A percentile compares a stretch with the other conserved stretches of the same genome.
Conservation (phyloP, 257 asterid genomes). For the Nicotiana tomentosiformis region DNA sequence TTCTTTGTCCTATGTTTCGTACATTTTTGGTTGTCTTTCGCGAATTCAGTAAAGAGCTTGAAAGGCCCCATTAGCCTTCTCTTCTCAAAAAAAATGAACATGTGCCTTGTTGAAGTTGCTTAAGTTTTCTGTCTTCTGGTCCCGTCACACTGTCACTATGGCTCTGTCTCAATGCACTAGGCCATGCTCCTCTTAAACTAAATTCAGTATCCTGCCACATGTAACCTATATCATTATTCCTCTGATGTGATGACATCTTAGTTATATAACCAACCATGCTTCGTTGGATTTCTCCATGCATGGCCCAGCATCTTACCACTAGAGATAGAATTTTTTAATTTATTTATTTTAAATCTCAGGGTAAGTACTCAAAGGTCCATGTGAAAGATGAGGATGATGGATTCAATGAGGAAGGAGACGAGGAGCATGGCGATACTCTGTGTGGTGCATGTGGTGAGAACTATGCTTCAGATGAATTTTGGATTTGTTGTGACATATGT, state of each 20-base stretch:
- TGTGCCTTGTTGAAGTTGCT: slow-evolving; percentile 2
- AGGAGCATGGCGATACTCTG: slow-evolving; percentile 57
- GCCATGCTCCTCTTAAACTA: background rate
- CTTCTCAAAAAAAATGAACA: background rate
- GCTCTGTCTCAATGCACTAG: background rate
- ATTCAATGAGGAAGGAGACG: slow-evolving; percentile 21
- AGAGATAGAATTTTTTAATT: background rate
- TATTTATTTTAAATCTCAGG: slow-evolving; percentile 16
- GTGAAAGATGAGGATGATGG: background rate
- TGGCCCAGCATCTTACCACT: too few species aligned
- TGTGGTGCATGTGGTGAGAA: slow-evolving; percentile 77
- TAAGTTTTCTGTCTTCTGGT: background rate
- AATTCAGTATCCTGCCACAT: background rate
- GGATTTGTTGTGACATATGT: slow-evolving; percentile 76
- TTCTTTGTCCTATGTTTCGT: background rate
- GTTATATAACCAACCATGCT: too few species aligned
- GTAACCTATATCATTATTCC: too few species aligned
- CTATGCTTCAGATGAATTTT: slow-evolving; percentile 58
- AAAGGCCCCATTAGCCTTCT: background rate
- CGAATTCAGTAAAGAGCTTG: background rate
- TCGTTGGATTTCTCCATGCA: too few species aligned
- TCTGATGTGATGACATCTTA: too few species aligned
- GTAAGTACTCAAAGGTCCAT: background rate
- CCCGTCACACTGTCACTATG: background rate
- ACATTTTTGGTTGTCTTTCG: background rate